Conservation (phyloP, 1,284 basidiomycete species). For the Austroboletus novae-zelandiae region DNA sequence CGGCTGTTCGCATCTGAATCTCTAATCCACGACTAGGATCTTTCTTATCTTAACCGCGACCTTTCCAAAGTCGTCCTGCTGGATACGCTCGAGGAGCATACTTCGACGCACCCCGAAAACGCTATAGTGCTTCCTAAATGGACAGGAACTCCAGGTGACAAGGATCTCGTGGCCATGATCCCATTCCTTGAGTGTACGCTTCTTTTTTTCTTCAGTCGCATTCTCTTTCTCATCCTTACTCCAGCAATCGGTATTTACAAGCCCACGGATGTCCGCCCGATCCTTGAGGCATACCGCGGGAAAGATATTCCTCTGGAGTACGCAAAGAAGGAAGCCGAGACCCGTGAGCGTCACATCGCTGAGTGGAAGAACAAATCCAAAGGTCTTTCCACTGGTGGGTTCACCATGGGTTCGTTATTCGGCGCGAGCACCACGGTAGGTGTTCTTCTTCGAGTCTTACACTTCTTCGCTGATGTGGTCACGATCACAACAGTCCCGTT, state of each 20-base stretch:
- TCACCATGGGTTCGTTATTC: conserved; percentile 50
- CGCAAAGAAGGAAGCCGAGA: conserved; percentile 81
- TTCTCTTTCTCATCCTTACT: conserved; percentile 1
- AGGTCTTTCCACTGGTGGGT: conserved; percentile 41
- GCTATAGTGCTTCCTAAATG: conserved; percentile 84
- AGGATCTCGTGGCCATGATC: conserved; percentile 85
- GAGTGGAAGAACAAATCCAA: conserved; percentile 74
- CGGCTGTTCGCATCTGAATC: not conserved
- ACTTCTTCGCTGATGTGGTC: no score
- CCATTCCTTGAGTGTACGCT: conserved; percentile 93
- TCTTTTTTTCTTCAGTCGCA: not conserved
- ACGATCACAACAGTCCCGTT: conserved; percentile 14
- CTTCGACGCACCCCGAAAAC: conserved; percentile 85
- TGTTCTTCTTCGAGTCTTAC: no score
- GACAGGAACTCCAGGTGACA: conserved; percentile 80
- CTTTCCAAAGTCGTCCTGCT: conserved; percentile 87
- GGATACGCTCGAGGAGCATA: conserved; percentile 82
- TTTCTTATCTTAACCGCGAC: conserved; percentile 92
- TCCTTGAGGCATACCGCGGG: conserved; percentile 81
- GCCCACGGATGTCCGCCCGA: conserved; percentile 82
- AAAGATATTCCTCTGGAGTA: conserved; percentile 91
- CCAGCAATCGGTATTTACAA: conserved; percentile 86
- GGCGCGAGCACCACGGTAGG: conserved; percentile 26
- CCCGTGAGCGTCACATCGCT: conserved; percentile 73
- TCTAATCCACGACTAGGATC: conserved; percentile 53